Percentiles rank a stretch among this genome's conserved stretches.
Conservation (phyloP, 176 grass and related monocot genomes). For the Oryza glumipatula region DNA sequence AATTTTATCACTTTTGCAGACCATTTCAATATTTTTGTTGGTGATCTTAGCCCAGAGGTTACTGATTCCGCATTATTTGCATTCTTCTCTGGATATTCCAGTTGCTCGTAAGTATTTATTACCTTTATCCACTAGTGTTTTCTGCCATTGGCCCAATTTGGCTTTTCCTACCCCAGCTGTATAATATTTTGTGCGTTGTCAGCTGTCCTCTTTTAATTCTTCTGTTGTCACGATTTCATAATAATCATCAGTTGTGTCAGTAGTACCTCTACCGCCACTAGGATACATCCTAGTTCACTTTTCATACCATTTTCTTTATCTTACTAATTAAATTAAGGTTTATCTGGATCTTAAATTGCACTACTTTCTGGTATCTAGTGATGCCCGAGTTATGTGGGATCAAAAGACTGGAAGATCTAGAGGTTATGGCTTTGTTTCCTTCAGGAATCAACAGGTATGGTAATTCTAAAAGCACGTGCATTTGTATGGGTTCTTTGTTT, state of each 20-base stretch:
- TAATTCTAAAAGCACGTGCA: neutral
- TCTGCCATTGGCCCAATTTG: conserved; percentile 7
- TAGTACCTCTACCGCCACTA: neutral
- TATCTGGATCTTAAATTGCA: neutral
- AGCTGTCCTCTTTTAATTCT: neutral
- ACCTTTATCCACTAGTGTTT: neutral
- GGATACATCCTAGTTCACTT: neutral
- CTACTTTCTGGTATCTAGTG: conserved; percentile 46
- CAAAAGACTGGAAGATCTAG: conserved; percentile 83
- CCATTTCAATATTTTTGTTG: conserved; percentile 89
- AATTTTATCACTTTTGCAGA: conserved; percentile 45
- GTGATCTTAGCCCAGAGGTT: conserved; percentile 85
- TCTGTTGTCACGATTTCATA: neutral
- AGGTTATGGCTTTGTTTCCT: conserved; percentile 94
- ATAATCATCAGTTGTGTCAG: neutral
- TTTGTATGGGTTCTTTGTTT: conserved; percentile 14
- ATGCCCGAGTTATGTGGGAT: conserved; percentile 92
- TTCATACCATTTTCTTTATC: neutral
- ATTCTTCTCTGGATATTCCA: conserved; percentile 76
- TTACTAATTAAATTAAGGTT: conserved; percentile 15
- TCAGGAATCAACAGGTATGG: conserved; percentile 79
- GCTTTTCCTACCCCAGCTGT: neutral
- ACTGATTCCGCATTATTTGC: conserved; percentile 84
- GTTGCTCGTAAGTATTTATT: conserved; percentile 68
- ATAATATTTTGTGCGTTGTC: conserved; percentile 14